These are phyloP conservation scores for Beverwykella pulmonaria DNA, from an alignment of 495 filamentous ascomycete genomes.

Conservation along the genomic window DNA sequence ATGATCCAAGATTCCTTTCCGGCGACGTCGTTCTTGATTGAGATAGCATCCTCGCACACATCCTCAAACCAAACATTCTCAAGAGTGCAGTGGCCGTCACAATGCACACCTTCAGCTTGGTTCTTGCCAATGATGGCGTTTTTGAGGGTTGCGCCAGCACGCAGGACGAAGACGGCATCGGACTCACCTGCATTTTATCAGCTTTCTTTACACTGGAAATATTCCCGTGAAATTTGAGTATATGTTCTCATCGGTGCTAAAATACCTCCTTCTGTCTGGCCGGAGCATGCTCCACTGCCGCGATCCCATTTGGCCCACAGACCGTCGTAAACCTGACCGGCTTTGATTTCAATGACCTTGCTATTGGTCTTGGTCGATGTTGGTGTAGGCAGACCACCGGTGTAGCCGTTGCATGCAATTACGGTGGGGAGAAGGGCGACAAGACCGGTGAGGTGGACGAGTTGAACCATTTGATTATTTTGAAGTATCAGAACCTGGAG, in stretches of 20 bases:
- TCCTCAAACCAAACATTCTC: conserved; percentile 53
- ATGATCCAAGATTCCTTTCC: conserved; percentile 50
- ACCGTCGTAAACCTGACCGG: neutral
- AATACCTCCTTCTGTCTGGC: neutral
- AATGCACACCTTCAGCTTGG: conserved; percentile 54
- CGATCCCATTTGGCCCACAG: conserved; percentile 2
- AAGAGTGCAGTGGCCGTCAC: conserved; percentile 49
- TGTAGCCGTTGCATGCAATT: neutral
- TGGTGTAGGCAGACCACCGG: neutral
- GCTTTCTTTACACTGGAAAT: too few species aligned
- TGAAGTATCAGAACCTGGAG: too few species aligned
- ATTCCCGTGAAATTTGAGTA: too few species aligned
- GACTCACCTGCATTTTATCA: conserved; percentile 34
- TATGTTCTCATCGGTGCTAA: too few species aligned
- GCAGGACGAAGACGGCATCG: conserved; percentile 50
- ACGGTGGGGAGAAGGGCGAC: neutral
- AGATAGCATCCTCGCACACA: conserved; percentile 47
- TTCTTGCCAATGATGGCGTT: conserved; percentile 53
- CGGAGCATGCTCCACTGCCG: neutral
- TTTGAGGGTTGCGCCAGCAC: conserved; percentile 48
- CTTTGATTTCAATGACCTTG: conserved; percentile 3
- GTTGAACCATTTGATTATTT: neutral
- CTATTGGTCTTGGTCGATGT: conserved; percentile 3
- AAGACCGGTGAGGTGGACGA: neutral
- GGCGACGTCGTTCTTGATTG: conserved; percentile 46